Percentiles rank a stretch among this genome's conserved stretches.
phyloP scores from a whole-genome alignment of 768 basidiomycete genomes.

The Trametes coccinea region DNA sequence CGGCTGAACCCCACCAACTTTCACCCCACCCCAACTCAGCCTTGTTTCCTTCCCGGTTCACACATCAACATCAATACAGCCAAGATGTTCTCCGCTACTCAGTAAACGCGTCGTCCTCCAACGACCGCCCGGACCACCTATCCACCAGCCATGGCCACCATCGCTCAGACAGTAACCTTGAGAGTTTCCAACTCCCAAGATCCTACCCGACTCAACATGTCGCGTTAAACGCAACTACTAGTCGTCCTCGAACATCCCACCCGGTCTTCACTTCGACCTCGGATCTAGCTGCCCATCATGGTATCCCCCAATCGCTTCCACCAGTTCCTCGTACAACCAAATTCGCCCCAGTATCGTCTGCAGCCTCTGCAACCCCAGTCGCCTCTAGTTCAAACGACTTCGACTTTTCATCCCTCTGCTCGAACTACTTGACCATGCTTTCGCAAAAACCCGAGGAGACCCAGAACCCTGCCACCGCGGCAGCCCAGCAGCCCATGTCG shows the following conservation, averaged over 20 bases:
- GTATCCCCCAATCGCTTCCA: constrained; percentile 71
- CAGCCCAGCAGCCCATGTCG: constrained; percentile 20
- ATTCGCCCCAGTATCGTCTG: constrained; percentile 39
- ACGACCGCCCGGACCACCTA: constrained; percentile 27
- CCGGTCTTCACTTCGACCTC: constrained; percentile 61
- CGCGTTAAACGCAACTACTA: constrained; percentile 50
- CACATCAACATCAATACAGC: constrained; percentile 22
- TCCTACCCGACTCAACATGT: constrained; percentile 52
- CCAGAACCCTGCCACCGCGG: constrained; percentile 25
- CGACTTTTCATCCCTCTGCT: constrained; percentile 46
- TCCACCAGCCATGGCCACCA: constrained; percentile 30
- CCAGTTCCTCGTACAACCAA: constrained; percentile 64
- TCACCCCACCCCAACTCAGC: constrained; percentile 22
- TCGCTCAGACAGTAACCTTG: constrained; percentile 37
- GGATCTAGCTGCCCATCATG: constrained; percentile 77
- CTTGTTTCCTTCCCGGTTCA: constrained; percentile 30
- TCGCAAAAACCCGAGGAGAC: constrained; percentile 39
- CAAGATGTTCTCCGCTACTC: constrained; percentile 28
- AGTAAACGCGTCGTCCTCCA: constrained; percentile 30
- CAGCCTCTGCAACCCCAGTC: constrained; percentile 22
- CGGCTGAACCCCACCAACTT: constrained; percentile 19
- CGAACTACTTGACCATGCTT: constrained; percentile 73
- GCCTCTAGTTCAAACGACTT: constrained; percentile 42
- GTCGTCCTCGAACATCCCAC: constrained; percentile 69
- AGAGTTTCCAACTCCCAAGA: constrained; percentile 58